phyloP scores from a whole-genome alignment of 495 filamentous ascomycete genomes.

The Podospora pseudopauciseta region DNA sequence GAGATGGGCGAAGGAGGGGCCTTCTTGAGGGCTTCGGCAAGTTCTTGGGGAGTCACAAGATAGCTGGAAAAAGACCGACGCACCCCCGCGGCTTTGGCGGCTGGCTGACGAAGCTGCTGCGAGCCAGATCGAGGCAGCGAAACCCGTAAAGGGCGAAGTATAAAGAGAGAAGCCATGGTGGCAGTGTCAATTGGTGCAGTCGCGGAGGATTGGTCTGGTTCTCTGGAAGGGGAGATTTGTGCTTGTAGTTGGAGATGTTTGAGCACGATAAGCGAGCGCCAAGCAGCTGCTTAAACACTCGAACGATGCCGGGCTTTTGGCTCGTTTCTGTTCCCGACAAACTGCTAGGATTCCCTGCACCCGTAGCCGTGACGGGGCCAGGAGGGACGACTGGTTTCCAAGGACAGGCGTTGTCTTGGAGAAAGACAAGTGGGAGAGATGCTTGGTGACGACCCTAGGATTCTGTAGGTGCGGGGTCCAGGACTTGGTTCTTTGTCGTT shows the following conservation, averaged over 20 bases:
- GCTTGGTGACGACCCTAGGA: not conserved
- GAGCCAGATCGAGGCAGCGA: slow-evolving; percentile 31
- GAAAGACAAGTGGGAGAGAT: not conserved
- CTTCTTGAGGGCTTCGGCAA: slow-evolving; percentile 71
- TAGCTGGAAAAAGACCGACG: slow-evolving; percentile 65
- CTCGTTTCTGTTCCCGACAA: not conserved
- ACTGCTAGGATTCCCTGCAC: not conserved
- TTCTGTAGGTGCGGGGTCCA: not conserved
- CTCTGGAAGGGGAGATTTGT: not conserved
- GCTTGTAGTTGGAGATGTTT: not conserved
- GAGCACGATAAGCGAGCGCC: slow-evolving; percentile 2
- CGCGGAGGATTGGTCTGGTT: not conserved
- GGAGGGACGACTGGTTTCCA: not conserved
- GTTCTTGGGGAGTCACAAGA: slow-evolving; percentile 79
- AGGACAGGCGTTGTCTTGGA: not conserved
- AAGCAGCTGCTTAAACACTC: not conserved
- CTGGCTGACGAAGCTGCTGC: slow-evolving; percentile 17
- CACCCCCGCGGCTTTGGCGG: slow-evolving; percentile 16
- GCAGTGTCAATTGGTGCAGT: slow-evolving; percentile 12
- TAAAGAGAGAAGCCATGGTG: slow-evolving; percentile 38
- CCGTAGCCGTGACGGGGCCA: not conserved
- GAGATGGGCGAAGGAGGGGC: slow-evolving; percentile 70
- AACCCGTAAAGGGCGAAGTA: slow-evolving; percentile 37
- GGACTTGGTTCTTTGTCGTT: not conserved
- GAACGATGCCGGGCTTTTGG: slow-evolving; percentile 7